phyloP scores from a whole-genome alignment of 148 eudicot species.

The Rhododendron molle region DNA sequence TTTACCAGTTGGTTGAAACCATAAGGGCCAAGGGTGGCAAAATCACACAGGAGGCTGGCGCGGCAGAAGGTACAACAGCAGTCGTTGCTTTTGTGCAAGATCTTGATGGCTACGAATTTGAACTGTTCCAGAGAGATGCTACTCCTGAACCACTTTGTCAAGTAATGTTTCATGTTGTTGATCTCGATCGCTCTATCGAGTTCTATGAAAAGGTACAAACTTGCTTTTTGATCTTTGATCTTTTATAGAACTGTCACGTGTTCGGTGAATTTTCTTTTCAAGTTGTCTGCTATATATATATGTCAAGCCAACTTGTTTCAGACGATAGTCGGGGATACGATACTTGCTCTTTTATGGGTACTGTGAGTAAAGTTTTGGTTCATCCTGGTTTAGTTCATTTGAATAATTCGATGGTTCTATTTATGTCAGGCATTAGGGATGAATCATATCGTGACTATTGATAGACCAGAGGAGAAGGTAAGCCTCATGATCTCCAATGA shows the following conservation, averaged over 20 bases:
- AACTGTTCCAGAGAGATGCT: conserved; percentile 63
- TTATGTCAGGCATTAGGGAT: conserved; percentile 71
- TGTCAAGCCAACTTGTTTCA: not conserved
- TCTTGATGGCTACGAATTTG: conserved; percentile 90
- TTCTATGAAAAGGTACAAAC: conserved; percentile 80
- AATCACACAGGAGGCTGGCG: conserved; percentile 80
- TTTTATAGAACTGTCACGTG: not conserved
- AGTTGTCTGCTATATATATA: not conserved
- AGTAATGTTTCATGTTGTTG: conserved; percentile 96
- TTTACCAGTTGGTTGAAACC: conserved; percentile 74
- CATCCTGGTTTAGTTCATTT: not conserved
- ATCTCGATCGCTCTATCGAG: conserved; percentile 84
- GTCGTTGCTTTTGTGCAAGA: conserved; percentile 87
- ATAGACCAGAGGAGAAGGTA: conserved; percentile 88
- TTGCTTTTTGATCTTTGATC: not conserved
- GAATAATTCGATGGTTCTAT: not conserved
- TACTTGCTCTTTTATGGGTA: not conserved
- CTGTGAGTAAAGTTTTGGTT: not conserved
- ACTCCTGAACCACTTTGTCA: conserved; percentile 96
- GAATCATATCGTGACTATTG: conserved; percentile 62
- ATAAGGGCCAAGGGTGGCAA: conserved; percentile 75
- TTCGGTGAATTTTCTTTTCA: not conserved
- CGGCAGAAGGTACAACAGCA: conserved; percentile 78
- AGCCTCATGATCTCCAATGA: not conserved
- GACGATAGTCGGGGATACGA: not conserved